A percentile compares a stretch with the other conserved stretches of the same genome.
phyloP scores from a whole-genome alignment of 371 early-diverging fungal species.

The Rhizopus sp. region DNA sequence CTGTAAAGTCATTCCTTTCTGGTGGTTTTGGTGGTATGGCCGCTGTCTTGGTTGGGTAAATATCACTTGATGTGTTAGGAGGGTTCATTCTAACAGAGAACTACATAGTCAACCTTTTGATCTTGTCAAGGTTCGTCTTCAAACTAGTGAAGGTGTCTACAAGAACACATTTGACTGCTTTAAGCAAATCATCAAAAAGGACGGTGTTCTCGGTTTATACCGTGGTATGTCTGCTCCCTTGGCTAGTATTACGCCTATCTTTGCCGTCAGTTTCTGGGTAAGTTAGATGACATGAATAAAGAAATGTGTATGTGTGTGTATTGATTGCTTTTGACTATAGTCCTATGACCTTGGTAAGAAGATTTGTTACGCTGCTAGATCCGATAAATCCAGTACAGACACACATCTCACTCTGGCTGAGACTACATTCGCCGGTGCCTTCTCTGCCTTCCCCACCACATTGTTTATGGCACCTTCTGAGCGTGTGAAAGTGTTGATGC shows the following conservation, averaged over 20 bases:
- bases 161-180: conserved; percentile 88
- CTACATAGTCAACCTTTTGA: conserved; percentile 75
- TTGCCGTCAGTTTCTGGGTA: conserved; percentile 94
- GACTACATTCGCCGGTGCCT: conserved; percentile 90
- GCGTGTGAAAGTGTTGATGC: conserved; percentile 94
- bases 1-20: conserved; percentile 90
- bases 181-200: conserved; percentile 83
- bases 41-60: conserved; percentile 70
- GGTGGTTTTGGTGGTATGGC: conserved; percentile 94
- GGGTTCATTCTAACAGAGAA: background rate
- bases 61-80: background rate
- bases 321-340: conserved; percentile 26
- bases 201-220: conserved; percentile 92
- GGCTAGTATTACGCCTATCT: conserved; percentile 93
- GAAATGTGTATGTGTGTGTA: background rate
- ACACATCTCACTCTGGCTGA: conserved; percentile 74
- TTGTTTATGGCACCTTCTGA: conserved; percentile 93
- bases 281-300: conserved; percentile 13
- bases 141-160: conserved; percentile 85
- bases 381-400: conserved; percentile 52
- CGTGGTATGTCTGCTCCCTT: conserved; percentile 94
- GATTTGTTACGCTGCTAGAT: conserved; percentile 61
- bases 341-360: conserved; percentile 76
- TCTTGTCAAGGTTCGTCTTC: conserved; percentile 91
- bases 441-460: conserved; percentile 95